Base-by-base conservation (phyloP, 2,329 filamentous ascomycete species). In the Curvularia hawaiiensis region DNA sequence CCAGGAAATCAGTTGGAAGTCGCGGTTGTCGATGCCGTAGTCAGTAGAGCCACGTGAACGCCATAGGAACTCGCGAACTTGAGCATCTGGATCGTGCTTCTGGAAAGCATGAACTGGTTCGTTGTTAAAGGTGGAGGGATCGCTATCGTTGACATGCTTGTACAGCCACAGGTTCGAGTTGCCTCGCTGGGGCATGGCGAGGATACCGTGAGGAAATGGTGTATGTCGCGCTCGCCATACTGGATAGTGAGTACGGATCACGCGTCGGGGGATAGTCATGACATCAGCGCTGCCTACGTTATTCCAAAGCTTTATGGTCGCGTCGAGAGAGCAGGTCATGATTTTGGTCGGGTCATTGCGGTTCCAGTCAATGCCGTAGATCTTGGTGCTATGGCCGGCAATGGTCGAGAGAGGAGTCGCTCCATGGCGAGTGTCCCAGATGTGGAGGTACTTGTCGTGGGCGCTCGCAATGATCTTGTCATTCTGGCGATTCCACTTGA, bases 311-410 rank as follows among this genome's bases (percentile, higher is more conserved):
- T 96, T 96, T 77, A 97, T 94, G 40, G 89, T 96, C 73, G 89
- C 92, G 72, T 97, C 93, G 48, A 97, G 80, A 1, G 93, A 96
- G 75, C 93, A 97, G 3, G 93, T 97, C 6, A 92, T 87, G 50
- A 97, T 81, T 35, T 87, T 88, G 10, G 86, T 88, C 1, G 86
- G 78, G 47, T 88, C 83, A 12, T 89, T 89, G 50, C 94, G 86
- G 71, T 96, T 96, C 94, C 94, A 97, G 76, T 97, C 94, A 33
- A 97, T 82, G 28, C 94, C 94, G 72, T 97, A 97, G 58, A 97
- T 97, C 77, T 97, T 97, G 38, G 92, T 97, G 31, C 86, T 87
- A 69, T 97, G 93, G 0, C 93, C 94, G 70, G 88, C 88, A 61
- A 97, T 96, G 16, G 91, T 94, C 59, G 88, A 88, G 43, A 97